Evolutionary conservation across 371 early-diverging fungal species (phyloP), one percentile per base, ranked within the genome.

Genomic region (Cokeromyces recurvatus): DNA sequence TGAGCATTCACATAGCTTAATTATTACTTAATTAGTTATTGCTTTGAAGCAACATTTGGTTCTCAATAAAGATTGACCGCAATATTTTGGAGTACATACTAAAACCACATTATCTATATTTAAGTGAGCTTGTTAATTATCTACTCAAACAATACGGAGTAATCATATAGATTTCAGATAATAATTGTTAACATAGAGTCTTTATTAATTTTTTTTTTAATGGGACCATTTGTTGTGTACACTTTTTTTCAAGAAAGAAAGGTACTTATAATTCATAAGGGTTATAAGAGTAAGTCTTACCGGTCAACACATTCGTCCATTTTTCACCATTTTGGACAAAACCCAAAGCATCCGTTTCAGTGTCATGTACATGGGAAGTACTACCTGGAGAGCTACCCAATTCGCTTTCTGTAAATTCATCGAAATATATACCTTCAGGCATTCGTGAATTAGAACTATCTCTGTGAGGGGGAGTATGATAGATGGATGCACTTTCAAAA

Each of bases 401-500:
- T 20, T 38, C 39, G n/a, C 39, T 38, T 22, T 38, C 39, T 38
- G 39, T 21, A 6, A 38, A 23, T 22, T 38, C 39, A 38, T 38
- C n/a, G 14, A 38, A 38, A 38, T 22, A 22, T 17, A 38, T 15
- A 38, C 10, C 17, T 5, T 22, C 5, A 38, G 39, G 39, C 39
- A 23, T 38, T 38, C 23, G 39, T 38, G 39, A 38, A 38, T 38
- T 38, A n/a, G 39, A 38, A n/a, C 21, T 38, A 22, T 38, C 23
- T 22, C 39, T 38, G 39, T 21, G 39, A 38, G 39, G 39, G 20
- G 39, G 39, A 38, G 39, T 38, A 38, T 38, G 39, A 38, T 38
- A 38, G 7, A 38, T n/a, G 23, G 39, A 38, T 38, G 39, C 39
- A 23, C 39, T 38, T 38, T 38, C 39, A 38, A 38, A 38, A 17